These are phyloP conservation scores for Juglanconis juglandina DNA, from an alignment of 2,329 filamentous ascomycete genomes.

Conservation along the genomic window DNA sequence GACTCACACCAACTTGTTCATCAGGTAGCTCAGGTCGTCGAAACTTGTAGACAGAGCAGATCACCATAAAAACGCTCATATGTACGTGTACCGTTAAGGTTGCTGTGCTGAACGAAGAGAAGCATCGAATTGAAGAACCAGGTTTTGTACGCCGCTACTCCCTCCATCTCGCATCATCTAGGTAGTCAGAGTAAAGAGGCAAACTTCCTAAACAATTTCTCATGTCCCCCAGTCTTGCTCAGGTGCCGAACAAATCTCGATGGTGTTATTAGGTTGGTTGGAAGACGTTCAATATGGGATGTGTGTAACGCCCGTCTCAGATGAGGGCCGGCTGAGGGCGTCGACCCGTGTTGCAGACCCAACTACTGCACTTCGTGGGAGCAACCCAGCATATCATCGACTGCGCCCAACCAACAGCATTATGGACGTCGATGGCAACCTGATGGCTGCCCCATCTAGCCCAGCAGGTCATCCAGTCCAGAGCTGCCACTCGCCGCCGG, in stretches of 20 bases:
- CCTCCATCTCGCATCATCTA: background rate
- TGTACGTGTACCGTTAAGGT: background rate
- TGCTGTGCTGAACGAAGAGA: background rate
- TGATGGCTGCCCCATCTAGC: slow-evolving; percentile 23
- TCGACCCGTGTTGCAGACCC: too few species aligned
- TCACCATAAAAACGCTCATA: background rate
- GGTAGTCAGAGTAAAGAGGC: background rate
- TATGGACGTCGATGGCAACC: too few species aligned
- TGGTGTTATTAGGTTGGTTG: too few species aligned
- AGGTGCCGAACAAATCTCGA: too few species aligned
- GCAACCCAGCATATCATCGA: background rate
- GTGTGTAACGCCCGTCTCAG: too few species aligned
- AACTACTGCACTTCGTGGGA: too few species aligned
- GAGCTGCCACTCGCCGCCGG: slow-evolving; percentile 24
- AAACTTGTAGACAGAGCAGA: background rate
- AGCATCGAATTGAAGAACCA: background rate
- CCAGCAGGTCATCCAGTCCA: slow-evolving; percentile 49
- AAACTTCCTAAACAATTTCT: background rate
- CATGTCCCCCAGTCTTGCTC: background rate
- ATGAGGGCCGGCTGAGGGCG: too few species aligned
- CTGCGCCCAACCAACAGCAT: too few species aligned
- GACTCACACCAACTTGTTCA: too few species aligned
- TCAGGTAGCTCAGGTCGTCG: too few species aligned
- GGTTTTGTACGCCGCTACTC: background rate
- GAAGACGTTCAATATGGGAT: too few species aligned